Evolutionary conservation across 768 basidiomycete genomes (phyloP).

Genomic region (Xerocomellus dryophilus): DNA sequence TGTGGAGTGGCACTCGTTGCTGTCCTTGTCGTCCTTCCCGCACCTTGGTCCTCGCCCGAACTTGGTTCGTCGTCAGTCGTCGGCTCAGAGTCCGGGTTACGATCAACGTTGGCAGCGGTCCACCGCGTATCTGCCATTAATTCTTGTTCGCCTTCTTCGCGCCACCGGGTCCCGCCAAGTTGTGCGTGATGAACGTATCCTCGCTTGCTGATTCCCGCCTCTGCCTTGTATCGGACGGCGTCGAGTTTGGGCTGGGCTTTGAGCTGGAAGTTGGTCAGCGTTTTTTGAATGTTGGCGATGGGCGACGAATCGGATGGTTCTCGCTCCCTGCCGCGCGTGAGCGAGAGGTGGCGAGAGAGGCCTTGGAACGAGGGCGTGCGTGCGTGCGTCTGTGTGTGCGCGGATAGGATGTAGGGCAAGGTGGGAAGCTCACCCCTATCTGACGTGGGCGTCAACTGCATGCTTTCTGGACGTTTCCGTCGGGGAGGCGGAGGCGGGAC

Average conservation of each 20-base stretch:
- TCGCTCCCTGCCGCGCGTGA: conserved; percentile 26
- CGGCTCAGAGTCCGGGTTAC: conserved; percentile 18
- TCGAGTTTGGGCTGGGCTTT: conserved; percentile 53
- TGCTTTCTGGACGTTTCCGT: conserved; percentile 60
- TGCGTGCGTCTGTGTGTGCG: conserved; percentile 13
- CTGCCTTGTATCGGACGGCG: conserved; percentile 66
- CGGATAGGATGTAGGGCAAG: conserved; percentile 3
- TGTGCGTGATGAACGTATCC: conserved; percentile 50
- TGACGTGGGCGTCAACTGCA: conserved; percentile 41
- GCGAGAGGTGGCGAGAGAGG: conserved; percentile 40
- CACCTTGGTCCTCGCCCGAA: conserved; percentile 14
- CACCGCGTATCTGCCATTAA: conserved; percentile 39
- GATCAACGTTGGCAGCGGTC: conserved; percentile 24
- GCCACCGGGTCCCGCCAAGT: conserved; percentile 23
- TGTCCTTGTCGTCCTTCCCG: neutral
- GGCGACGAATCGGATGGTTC: conserved; percentile 28
- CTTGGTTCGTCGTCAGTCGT: conserved; percentile 28
- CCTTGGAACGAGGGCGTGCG: conserved; percentile 23
- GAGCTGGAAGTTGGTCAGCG: conserved; percentile 38
- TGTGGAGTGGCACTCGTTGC: neutral
- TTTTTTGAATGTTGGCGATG: conserved; percentile 43
- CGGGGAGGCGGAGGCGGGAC: conserved; percentile 45
- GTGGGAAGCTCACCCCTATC: conserved; percentile 14
- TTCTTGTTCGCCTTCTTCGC: conserved; percentile 36
- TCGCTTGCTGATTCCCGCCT: conserved; percentile 59